Evolutionary conservation across 2,329 filamentous ascomycete species (phyloP).

Genomic region (Colletotrichum tamarilloi): DNA sequence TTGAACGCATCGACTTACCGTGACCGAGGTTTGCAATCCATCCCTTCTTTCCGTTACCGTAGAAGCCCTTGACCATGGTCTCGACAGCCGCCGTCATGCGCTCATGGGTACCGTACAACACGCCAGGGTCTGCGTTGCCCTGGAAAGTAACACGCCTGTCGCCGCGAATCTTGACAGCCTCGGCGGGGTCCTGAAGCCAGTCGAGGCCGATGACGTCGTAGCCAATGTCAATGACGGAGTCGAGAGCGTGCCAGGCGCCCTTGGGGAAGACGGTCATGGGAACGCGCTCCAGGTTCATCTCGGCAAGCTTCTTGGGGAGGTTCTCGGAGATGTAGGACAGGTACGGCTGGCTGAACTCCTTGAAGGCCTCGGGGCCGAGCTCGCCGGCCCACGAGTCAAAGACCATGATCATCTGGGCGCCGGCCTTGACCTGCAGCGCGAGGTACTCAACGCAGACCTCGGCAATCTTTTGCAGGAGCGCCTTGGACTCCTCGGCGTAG

Average conservation of each 20-base stretch:
- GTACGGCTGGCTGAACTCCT: constrained; percentile 87
- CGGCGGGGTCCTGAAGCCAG: constrained; percentile 90
- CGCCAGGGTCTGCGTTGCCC: constrained; percentile 94
- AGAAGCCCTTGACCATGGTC: constrained; percentile 89
- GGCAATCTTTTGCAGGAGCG: constrained; percentile 88
- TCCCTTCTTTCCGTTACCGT: constrained; percentile 79
- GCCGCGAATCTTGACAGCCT: constrained; percentile 83
- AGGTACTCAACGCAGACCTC: constrained; percentile 96
- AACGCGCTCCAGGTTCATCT: constrained; percentile 81
- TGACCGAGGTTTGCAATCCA: constrained; percentile 99
- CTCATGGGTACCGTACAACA: constrained; percentile 86
- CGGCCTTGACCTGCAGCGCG: constrained; percentile 90
- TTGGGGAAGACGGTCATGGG: constrained; percentile 99
- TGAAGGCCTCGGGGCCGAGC: constrained; percentile 85
- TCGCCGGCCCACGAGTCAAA: constrained; percentile 99
- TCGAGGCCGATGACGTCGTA: constrained; percentile 96
- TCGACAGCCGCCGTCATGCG: constrained; percentile 86
- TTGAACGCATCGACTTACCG: constrained; percentile 68
- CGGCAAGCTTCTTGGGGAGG: constrained; percentile 78
- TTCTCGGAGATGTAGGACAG: constrained; percentile 85
- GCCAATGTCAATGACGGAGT: constrained; percentile 85
- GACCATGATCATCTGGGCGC: constrained; percentile 95
- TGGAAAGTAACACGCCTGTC: constrained; percentile 83
- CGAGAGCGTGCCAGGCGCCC: constrained; percentile 94
- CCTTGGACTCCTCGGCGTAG: constrained; percentile 83